These are phyloP conservation scores for Brassica juncea DNA, from an alignment of 345 rosid species.

Conservation along the genomic window DNA sequence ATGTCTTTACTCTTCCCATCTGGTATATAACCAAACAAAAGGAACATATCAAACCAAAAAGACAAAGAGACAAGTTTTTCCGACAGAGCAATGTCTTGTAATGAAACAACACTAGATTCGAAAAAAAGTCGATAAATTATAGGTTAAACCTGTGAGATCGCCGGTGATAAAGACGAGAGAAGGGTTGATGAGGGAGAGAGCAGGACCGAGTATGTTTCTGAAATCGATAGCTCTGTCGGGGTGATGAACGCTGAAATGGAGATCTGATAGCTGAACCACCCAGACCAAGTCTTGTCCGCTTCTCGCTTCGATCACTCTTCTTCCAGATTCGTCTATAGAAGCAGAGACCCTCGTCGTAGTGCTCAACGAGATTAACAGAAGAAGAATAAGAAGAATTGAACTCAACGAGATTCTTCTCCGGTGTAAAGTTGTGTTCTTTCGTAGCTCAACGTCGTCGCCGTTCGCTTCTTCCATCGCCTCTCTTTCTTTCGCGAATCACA, in stretches of 20 bases:
- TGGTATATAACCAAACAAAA: constrained; percentile 35
- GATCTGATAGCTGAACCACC: constrained; percentile 98
- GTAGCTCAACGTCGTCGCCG: constrained; percentile 9
- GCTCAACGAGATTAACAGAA: constrained; percentile 11
- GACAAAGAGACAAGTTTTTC: not conserved
- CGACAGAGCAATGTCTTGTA: constrained; percentile 8
- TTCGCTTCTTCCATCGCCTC: constrained; percentile 19
- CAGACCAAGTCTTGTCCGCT: constrained; percentile 74
- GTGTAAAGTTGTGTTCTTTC: not conserved
- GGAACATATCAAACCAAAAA: constrained; percentile 4
- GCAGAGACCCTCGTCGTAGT: constrained; percentile 9
- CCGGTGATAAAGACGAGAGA: constrained; percentile 88
- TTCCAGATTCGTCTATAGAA: constrained; percentile 31
- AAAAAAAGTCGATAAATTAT: not conserved
- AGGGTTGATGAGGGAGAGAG: constrained; percentile 78
- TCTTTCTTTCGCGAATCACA: not conserved
- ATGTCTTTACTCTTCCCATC: constrained; percentile 93
- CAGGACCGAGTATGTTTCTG: constrained; percentile 54
- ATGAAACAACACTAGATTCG: constrained; percentile 11
- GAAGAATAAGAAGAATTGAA: constrained; percentile 29
- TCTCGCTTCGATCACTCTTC: constrained; percentile 55
- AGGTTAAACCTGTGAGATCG: constrained; percentile 81
- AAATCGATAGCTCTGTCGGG: constrained; percentile 84
- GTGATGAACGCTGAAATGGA: constrained; percentile 92
- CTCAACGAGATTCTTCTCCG: constrained; percentile 1